These are phyloP conservation scores for Silene conica DNA, from an alignment of 148 eudicot species.

Conservation along the genomic window DNA sequence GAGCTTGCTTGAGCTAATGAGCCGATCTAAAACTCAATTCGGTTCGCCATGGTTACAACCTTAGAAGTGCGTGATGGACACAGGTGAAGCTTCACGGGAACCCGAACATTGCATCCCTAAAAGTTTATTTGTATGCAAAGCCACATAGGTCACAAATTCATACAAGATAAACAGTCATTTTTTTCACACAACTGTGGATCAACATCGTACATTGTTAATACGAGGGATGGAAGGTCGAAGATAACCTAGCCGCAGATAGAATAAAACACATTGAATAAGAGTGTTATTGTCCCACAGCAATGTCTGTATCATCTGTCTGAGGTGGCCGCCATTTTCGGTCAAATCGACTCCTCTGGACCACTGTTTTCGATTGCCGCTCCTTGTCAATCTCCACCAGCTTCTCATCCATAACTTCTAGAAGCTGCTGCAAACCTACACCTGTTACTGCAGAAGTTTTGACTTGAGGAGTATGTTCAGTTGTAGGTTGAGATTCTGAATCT, in stretches of 20 bases:
- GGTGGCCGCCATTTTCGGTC: conserved; percentile 88
- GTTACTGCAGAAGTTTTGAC: conserved; percentile 68
- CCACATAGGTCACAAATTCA: too few species aligned
- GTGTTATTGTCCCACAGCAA: conserved; percentile 42
- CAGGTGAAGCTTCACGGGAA: background rate
- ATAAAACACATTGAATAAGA: background rate
- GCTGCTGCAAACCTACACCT: conserved; percentile 78
- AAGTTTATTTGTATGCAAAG: too few species aligned
- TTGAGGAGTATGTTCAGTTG: conserved; percentile 31
- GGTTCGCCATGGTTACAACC: background rate
- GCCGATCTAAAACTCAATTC: background rate
- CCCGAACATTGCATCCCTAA: background rate
- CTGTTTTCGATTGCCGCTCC: conserved; percentile 17
- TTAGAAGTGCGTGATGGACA: background rate
- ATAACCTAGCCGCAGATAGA: background rate
- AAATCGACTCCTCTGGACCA: conserved; percentile 37
- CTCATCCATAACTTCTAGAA: conserved; percentile 75
- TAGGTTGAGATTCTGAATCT: conserved; percentile 18
- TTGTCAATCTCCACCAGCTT: conserved; percentile 38
- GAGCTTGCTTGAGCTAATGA: background rate
- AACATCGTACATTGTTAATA: too few species aligned
- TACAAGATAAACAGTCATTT: too few species aligned
- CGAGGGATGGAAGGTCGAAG: background rate
- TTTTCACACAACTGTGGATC: too few species aligned
- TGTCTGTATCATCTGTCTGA: conserved; percentile 34